Conservation (phyloP, 2,329 filamentous ascomycete genomes). For the Colletotrichum magnum region DNA sequence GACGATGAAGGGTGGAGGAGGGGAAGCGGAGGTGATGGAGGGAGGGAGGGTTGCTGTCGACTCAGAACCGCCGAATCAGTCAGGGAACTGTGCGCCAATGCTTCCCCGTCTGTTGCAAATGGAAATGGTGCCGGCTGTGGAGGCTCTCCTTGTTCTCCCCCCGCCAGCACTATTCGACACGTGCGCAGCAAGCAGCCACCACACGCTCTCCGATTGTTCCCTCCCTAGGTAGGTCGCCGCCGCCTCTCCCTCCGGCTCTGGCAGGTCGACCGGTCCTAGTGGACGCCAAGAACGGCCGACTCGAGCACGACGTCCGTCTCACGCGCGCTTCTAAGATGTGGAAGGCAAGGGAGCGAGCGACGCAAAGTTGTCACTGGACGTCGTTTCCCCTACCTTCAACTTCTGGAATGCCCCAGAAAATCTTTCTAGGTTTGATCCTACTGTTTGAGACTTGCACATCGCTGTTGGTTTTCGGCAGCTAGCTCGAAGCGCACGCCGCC, state of each 20-base stretch:
- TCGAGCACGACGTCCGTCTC: not conserved
- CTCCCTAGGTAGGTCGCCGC: too few relatives aligned
- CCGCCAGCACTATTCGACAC: not conserved
- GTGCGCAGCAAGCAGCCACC: slow-evolving; percentile 10
- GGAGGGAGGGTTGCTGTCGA: slow-evolving; percentile 8
- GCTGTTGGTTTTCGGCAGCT: slow-evolving; percentile 11
- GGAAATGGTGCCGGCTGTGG: not conserved
- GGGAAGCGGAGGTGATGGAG: not conserved
- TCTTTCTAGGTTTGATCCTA: slow-evolving; percentile 12
- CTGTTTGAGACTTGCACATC: slow-evolving; percentile 18
- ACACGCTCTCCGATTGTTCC: slow-evolving; percentile 5
- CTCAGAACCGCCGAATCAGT: slow-evolving; percentile 8
- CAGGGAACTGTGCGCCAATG: slow-evolving; percentile 24
- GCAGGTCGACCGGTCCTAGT: slow-evolving; percentile 12
- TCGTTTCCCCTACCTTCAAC: not conserved
- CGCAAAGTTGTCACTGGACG: not conserved
- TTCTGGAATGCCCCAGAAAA: slow-evolving; percentile 34
- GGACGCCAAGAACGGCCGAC: slow-evolving; percentile 16
- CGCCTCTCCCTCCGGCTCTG: slow-evolving; percentile 12
- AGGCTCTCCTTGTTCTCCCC: slow-evolving; percentile 11
- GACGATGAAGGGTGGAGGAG: not conserved
- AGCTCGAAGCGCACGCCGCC: slow-evolving; percentile 3
- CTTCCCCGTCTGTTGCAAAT: not conserved
- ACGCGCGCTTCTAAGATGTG: slow-evolving; percentile 3
- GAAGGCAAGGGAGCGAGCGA: slow-evolving; percentile 9